phyloP scores from a whole-genome alignment of 2,329 filamentous ascomycete species.

The Cladorrhinum sp. region DNA sequence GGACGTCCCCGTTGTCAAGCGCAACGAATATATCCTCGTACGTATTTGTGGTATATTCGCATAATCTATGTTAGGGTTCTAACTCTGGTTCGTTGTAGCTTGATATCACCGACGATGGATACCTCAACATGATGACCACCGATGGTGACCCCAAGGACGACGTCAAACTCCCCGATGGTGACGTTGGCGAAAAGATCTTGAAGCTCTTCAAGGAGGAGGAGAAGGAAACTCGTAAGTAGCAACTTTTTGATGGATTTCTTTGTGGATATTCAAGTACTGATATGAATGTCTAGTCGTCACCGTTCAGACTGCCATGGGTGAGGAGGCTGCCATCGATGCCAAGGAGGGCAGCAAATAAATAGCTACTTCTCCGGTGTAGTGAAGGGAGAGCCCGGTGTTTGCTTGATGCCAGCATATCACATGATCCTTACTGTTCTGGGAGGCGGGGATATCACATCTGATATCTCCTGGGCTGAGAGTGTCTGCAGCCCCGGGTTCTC shows the following conservation, averaged over 20 bases:
- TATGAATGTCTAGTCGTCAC: constrained; percentile 65
- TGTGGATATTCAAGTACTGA: constrained; percentile 23
- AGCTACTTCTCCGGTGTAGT: background rate
- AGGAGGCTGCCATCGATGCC: constrained; percentile 86
- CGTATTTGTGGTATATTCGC: constrained; percentile 42
- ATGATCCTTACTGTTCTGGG: constrained; percentile 5
- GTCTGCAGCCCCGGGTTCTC: constrained; percentile 11
- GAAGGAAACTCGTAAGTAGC: constrained; percentile 85
- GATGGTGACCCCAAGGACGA: constrained; percentile 89
- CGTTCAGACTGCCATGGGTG: constrained; percentile 92
- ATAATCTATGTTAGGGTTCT: constrained; percentile 5
- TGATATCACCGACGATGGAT: constrained; percentile 89
- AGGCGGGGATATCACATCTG: constrained; percentile 19
- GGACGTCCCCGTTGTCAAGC: constrained; percentile 92
- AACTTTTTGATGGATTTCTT: background rate
- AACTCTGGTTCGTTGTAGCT: constrained; percentile 54
- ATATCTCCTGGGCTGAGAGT: constrained; percentile 23
- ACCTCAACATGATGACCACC: constrained; percentile 89
- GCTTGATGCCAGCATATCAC: constrained; percentile 12
- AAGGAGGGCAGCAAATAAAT: constrained; percentile 74
- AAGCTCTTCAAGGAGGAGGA: constrained; percentile 77
- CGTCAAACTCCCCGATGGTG: constrained; percentile 87
- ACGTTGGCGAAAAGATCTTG: constrained; percentile 81
- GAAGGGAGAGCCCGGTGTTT: constrained; percentile 12
- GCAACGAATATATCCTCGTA: constrained; percentile 92